Conservation (phyloP, 129 eudicot genomes). For the Cynara cardunculus region DNA sequence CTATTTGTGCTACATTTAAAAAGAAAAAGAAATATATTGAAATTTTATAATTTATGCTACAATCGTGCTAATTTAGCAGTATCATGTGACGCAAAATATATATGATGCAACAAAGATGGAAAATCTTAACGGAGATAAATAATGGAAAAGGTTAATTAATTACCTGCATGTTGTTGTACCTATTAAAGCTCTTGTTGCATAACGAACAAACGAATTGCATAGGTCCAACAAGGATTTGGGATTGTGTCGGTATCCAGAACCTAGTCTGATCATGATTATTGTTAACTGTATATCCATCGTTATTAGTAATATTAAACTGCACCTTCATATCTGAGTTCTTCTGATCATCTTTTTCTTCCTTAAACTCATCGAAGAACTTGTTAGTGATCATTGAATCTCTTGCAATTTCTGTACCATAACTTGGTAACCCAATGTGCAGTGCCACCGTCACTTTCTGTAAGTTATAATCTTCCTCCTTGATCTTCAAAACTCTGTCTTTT, state of each 20-base stretch:
- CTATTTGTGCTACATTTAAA: not conserved
- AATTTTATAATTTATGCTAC: not conserved
- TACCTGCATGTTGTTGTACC: conserved; percentile 99
- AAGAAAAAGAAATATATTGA: not conserved
- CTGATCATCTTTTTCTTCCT: conserved; percentile 38
- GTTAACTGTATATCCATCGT: conserved; percentile 19
- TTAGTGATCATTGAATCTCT: conserved; percentile 15
- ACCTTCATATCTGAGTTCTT: conserved; percentile 23
- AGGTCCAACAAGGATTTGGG: conserved; percentile 94
- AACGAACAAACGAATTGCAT: conserved; percentile 91
- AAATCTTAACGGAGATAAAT: not conserved
- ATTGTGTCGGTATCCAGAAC: conserved; percentile 94
- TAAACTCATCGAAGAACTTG: conserved; percentile 23
- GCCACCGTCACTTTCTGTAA: conserved; percentile 51
- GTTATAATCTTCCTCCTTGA: conserved; percentile 33
- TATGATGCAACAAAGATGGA: not conserved
- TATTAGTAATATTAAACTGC: conserved; percentile 11
- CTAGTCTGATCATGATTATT: conserved; percentile 41
- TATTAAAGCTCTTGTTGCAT: conserved; percentile 90
- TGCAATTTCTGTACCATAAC: conserved; percentile 9
- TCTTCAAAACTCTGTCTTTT: conserved; percentile 32
- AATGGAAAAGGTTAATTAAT: not conserved
- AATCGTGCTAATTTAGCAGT: not conserved
- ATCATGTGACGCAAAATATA: not conserved
- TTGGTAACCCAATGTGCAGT: conserved; percentile 80